Base-by-base conservation (phyloP, 1,284 basidiomycete species). In the Retiboletus flavoniger region DNA sequence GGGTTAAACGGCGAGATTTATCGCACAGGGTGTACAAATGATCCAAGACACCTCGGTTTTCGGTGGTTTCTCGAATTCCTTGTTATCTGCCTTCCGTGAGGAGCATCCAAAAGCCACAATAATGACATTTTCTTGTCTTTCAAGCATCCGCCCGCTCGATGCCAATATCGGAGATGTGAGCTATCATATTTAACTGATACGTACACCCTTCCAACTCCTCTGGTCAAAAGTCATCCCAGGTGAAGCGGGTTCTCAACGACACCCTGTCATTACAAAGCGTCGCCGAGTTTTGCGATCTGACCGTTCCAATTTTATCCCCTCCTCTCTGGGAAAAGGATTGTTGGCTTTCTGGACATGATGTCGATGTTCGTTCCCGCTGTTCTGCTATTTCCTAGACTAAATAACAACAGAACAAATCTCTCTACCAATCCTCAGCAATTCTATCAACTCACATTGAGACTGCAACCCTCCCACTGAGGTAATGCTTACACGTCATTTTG, bases 391-490 rank as follows among this genome's bases (percentile, higher is more conserved):
- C 47, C 29, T 31, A 48, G 16, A 50, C 57, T 58, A 42, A 58
- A 43, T 51, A 29, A 34, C 29, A 46, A 42, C 61, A 87, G 81
- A 62, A 58, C 32, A 63, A 68, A 13, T 75, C 72, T 47, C 53
- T 69, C 2, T 87, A 84, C 66, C 78, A 83, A 47, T 73, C 76
- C 11, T 87, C 87, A 3, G 85, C 87, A 8, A 64, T 90, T 35
- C 65, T 89, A 7, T 83, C 89, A 0, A 72, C 85, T n/a, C 80
- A 87, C 59, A 72, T 89, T 14, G 87, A 91, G 57, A 83, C 74
- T 31, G 74, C 72, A 13, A 90, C 88, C 3, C 73, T 89, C 32
- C 83, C 87, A 3, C 64, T 86, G 34, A 79, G 87, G 87, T 87
- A 58, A 53, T n/a, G 7, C 7, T 35, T 41, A 73, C 53, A 24